These are phyloP conservation scores for Kuraishia capsulata DNA, from an alignment of 805 yeast genomes.

Conservation along the genomic window DNA sequence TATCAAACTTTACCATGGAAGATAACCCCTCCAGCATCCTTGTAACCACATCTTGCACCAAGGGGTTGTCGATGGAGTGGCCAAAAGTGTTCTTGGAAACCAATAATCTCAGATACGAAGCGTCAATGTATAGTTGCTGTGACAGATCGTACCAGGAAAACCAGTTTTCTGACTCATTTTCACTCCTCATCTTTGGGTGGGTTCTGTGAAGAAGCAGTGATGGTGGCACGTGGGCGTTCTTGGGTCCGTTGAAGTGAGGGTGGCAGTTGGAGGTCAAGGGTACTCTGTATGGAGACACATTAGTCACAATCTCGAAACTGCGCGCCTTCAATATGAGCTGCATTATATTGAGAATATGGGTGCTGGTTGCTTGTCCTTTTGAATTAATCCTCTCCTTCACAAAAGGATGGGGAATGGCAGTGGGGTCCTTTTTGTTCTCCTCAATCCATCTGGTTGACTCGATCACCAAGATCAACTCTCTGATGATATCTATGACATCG, in stretches of 20 bases:
- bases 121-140: conserved; percentile 28
- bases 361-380: conserved; percentile 11
- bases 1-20: conserved; percentile 12
- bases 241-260: conserved; percentile 12
- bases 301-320: conserved; percentile 16
- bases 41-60: conserved; percentile 12
- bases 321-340: conserved; percentile 17
- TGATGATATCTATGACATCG: conserved; percentile 21
- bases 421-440: background rate
- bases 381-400: conserved; percentile 11
- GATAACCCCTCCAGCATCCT: conserved; percentile 19
- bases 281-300: conserved; percentile 20
- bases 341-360: conserved; percentile 14
- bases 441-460: conserved; percentile 15
- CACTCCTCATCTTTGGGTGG: conserved; percentile 11
- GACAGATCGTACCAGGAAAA: conserved; percentile 26
- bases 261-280: conserved; percentile 18
- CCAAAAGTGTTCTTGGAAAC: conserved; percentile 1
- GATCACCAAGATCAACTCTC: conserved; percentile 18
- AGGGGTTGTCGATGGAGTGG: background rate
- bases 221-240: conserved; percentile 1
- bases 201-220: conserved; percentile 11
- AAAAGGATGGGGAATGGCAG: conserved; percentile 8
- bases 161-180: conserved; percentile 18
- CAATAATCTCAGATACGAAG: conserved; percentile 19